phyloP scores from a whole-genome alignment of 164 flowering plant species.

The Chimonanthus praecox region DNA sequence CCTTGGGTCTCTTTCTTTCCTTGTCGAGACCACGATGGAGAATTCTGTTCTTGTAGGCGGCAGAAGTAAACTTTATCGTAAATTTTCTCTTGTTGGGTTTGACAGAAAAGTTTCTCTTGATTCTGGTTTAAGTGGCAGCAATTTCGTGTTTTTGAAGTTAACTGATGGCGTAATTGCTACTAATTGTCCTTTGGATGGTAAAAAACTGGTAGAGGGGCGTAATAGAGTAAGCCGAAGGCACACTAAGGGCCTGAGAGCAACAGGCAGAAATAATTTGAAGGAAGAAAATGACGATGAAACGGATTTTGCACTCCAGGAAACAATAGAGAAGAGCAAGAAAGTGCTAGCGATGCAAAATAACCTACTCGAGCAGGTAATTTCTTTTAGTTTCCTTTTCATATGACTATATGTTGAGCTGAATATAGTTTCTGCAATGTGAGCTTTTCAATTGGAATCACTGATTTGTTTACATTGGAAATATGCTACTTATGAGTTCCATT shows the following conservation, averaged over 20 bases:
- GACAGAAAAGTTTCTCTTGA: slow-evolving; percentile 19
- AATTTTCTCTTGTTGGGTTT: slow-evolving; percentile 12
- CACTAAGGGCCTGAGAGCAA: slow-evolving; percentile 26
- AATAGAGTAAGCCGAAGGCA: slow-evolving; percentile 21
- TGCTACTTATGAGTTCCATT: not conserved
- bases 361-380: slow-evolving; percentile 64
- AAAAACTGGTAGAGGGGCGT: slow-evolving; percentile 12
- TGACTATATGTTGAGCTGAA: not conserved
- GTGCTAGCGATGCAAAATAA: slow-evolving; percentile 77
- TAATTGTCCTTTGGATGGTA: slow-evolving; percentile 16
- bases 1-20: slow-evolving; percentile 34
- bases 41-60: slow-evolving; percentile 19
- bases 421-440: not conserved
- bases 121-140: slow-evolving; percentile 9
- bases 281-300: slow-evolving; percentile 19
- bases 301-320: slow-evolving; percentile 46
- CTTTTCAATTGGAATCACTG: not conserved
- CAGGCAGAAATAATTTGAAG: slow-evolving; percentile 18
- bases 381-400: not conserved
- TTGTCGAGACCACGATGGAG: slow-evolving; percentile 26
- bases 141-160: slow-evolving; percentile 13
- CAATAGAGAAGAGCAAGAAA: slow-evolving; percentile 84
- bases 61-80: slow-evolving; percentile 18
- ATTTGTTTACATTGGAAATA: not conserved
- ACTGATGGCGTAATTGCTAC: slow-evolving; percentile 2